A percentile compares a stretch with the other conserved stretches of the same genome.
Evolutionary conservation across 1,284 basidiomycete genomes (phyloP).

Genomic region (Sparassis latifolia): DNA sequence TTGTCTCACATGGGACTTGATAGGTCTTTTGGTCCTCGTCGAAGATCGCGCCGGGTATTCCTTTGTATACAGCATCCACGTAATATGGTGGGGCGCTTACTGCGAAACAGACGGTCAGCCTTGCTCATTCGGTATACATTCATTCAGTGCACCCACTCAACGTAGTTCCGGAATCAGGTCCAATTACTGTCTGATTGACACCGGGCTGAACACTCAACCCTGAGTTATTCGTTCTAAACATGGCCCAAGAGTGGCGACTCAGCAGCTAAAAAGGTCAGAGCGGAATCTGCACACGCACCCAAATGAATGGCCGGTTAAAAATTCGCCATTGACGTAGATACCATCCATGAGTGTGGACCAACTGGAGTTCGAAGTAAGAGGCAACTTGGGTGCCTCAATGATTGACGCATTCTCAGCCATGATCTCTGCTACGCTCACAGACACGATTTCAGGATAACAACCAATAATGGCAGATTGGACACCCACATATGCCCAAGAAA

Average conservation of each 20-base stretch:
- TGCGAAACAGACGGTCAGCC: not conserved
- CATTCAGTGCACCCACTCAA: slow-evolving; percentile 4
- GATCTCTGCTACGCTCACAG: not conserved
- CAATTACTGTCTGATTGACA: slow-evolving; percentile 2
- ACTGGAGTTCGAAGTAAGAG: not conserved
- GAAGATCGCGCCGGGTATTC: slow-evolving; percentile 11
- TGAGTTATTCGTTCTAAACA: too few species aligned
- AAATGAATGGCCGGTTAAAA: slow-evolving; percentile 7
- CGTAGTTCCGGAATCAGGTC: slow-evolving; percentile 14
- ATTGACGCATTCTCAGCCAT: slow-evolving; percentile 2
- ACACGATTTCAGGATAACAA: too few species aligned
- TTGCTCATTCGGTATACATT: not conserved
- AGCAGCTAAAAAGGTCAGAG: too few species aligned
- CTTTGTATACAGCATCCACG: slow-evolving; percentile 16
- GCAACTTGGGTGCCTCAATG: slow-evolving; percentile 7
- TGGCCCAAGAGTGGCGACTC: too few species aligned
- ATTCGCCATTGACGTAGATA: not conserved
- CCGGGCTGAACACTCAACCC: not conserved
- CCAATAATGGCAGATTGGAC: too few species aligned
- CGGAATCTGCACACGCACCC: slow-evolving; percentile 1
- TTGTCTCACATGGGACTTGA: slow-evolving; percentile 13
- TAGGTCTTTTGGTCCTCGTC: slow-evolving; percentile 5
- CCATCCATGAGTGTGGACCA: slow-evolving; percentile 16
- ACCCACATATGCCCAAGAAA: slow-evolving; percentile 19
- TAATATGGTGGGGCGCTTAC: slow-evolving; percentile 11